Evolutionary conservation across 768 basidiomycete genomes (phyloP).

Genomic region (Lactarius pseudohatsudake): DNA sequence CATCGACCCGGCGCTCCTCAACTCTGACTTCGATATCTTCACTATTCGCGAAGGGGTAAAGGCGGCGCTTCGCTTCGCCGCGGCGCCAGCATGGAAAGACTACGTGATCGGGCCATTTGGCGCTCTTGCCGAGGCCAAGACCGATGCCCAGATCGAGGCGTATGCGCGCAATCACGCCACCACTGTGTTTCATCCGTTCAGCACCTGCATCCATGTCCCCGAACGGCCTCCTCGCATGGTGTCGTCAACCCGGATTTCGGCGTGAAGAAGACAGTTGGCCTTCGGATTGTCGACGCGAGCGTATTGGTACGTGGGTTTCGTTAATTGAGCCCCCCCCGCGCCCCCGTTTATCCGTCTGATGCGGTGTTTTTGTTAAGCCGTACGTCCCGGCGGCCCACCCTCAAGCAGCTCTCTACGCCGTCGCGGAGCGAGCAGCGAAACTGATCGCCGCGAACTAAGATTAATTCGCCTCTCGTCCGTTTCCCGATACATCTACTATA

Average conservation of each 20-base stretch:
- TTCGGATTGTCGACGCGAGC: slow-evolving; percentile 40
- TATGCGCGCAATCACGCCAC: slow-evolving; percentile 27
- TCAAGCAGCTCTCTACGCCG: slow-evolving; percentile 19
- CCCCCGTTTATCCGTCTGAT: neutral
- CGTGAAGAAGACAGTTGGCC: slow-evolving; percentile 45
- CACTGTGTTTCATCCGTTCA: slow-evolving; percentile 33
- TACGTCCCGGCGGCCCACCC: slow-evolving; percentile 22
- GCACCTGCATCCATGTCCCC: slow-evolving; percentile 47
- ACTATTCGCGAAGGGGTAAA: slow-evolving; percentile 16
- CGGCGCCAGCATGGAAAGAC: slow-evolving; percentile 15
- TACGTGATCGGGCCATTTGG: slow-evolving; percentile 8
- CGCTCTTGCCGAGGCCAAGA: slow-evolving; percentile 5
- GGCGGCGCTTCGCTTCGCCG: slow-evolving; percentile 4
- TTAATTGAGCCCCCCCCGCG: neutral
- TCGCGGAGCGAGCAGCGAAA: slow-evolving; percentile 28
- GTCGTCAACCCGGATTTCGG: slow-evolving; percentile 45
- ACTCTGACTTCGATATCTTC: slow-evolving; percentile 12
- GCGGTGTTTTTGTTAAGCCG: slow-evolving; percentile 12
- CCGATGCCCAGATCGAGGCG: slow-evolving; percentile 29
- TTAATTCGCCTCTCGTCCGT: neutral
- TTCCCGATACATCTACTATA: neutral
- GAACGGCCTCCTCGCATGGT: slow-evolving; percentile 33
- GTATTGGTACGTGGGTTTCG: slow-evolving; percentile 22
- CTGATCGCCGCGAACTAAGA: slow-evolving; percentile 8
- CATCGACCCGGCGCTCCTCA: slow-evolving; percentile 31